These are phyloP conservation scores for Heritiera fomes DNA, from an alignment of 345 rosid species.

Conservation along the genomic window DNA sequence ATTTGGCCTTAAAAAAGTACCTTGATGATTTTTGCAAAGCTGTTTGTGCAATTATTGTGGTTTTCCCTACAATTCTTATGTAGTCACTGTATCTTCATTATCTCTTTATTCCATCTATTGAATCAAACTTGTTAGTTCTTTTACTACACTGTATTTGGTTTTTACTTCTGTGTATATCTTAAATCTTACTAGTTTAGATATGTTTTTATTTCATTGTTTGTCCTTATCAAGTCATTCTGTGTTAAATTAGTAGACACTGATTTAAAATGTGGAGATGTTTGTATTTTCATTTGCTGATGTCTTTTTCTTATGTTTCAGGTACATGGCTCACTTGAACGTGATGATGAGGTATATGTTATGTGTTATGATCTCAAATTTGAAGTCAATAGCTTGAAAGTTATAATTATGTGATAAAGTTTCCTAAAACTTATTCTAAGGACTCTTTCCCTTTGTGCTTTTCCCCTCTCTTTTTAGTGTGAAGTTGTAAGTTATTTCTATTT, in stretches of 20 bases:
- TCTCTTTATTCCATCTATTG: constrained; percentile 6
- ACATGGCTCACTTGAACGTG: constrained; percentile 77
- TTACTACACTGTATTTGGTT: neutral
- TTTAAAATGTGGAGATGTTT: neutral
- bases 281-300: constrained; percentile 4
- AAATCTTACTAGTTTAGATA: neutral
- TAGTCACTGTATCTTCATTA: neutral
- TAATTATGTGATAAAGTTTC: constrained; percentile 12
- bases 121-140: neutral
- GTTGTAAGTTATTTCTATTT: neutral
- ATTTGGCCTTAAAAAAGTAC: neutral
- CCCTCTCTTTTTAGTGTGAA: neutral
- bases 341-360: constrained; percentile 76
- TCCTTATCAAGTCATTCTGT: neutral
- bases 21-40: neutral
- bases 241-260: neutral
- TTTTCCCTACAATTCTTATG: neutral
- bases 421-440: neutral
- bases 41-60: neutral
- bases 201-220: neutral
- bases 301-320: constrained; percentile 50
- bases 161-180: neutral
- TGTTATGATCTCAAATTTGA: constrained; percentile 8
- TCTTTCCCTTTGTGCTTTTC: neutral
- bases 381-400: constrained; percentile 6